Evolutionary conservation across 2,329 filamentous ascomycete genomes (phyloP).

Genomic region (Claviceps humidiphila): DNA sequence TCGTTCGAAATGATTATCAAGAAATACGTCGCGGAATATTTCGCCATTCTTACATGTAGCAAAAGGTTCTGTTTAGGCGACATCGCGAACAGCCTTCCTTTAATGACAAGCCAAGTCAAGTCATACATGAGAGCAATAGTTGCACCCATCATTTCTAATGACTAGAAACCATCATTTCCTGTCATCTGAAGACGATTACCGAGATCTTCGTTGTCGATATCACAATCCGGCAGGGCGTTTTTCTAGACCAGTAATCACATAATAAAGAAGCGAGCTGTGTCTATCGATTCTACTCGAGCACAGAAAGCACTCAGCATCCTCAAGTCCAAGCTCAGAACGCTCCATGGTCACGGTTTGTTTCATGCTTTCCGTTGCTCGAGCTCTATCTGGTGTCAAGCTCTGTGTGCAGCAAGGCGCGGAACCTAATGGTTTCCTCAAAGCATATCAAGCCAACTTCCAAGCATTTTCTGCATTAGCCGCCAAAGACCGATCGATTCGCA

Average conservation of each 20-base stretch:
- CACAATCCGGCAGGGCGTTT: neutral
- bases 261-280: neutral
- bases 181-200: too few species aligned
- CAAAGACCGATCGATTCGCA: slow-evolving; percentile 6
- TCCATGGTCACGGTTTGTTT: neutral
- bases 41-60: too few species aligned
- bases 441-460: neutral
- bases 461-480: neutral
- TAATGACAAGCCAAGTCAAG: too few species aligned
- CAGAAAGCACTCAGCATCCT: neutral
- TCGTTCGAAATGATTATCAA: too few species aligned
- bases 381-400: neutral
- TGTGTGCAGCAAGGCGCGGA: neutral
- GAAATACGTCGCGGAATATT: too few species aligned
- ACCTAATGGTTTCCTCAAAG: neutral
- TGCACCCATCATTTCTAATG: too few species aligned
- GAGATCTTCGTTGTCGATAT: too few species aligned
- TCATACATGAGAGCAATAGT: too few species aligned
- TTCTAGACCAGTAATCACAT: neutral
- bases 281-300: neutral
- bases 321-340: neutral
- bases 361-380: neutral
- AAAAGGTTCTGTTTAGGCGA: too few species aligned
- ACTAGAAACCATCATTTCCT: too few species aligned
- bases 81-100: too few species aligned